phyloP scores from a whole-genome alignment of 106 monocot genomes.

The Chionographis japonica region DNA sequence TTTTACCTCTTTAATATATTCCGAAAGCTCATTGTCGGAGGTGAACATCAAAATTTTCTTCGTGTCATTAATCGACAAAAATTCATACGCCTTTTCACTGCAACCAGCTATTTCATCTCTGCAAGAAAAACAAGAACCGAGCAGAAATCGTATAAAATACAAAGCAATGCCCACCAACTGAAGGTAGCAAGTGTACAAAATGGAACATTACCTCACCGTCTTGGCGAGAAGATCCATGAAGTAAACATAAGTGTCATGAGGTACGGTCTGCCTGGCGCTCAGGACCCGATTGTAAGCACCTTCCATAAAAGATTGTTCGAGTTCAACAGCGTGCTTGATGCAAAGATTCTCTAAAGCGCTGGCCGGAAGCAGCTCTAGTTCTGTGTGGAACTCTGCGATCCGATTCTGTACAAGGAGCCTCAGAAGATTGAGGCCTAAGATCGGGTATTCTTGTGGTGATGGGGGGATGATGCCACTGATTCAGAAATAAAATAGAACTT shows the following conservation, averaged over 20 bases:
- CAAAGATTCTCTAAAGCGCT: conserved; percentile 77
- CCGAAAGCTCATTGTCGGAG: conserved; percentile 66
- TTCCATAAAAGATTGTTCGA: conserved; percentile 98
- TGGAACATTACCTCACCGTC: conserved; percentile 62
- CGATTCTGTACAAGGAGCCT: conserved; percentile 93
- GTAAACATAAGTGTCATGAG: conserved; percentile 91
- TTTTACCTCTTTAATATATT: conserved; percentile 66
- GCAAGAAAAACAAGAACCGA: conserved; percentile 7
- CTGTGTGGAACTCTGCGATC: conserved; percentile 97
- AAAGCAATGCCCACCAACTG: background rate
- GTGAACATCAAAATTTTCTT: conserved; percentile 88
- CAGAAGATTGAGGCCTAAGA: conserved; percentile 92
- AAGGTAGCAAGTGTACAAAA: background rate
- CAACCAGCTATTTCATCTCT: conserved; percentile 98
- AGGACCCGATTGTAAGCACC: conserved; percentile 91
- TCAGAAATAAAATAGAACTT: background rate
- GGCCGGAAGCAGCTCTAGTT: conserved; percentile 75
- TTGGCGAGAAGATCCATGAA: conserved; percentile 99
- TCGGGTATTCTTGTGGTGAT: conserved; percentile 79
- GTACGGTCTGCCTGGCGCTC: conserved; percentile 79
- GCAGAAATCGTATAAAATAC: background rate
- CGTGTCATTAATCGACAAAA: conserved; percentile 60
- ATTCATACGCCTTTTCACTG: conserved; percentile 97
- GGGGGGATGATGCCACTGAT: conserved; percentile 61
- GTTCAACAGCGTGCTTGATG: conserved; percentile 89